phyloP scores from a whole-genome alignment of 805 yeast genomes.

The Starmera caribaea region DNA sequence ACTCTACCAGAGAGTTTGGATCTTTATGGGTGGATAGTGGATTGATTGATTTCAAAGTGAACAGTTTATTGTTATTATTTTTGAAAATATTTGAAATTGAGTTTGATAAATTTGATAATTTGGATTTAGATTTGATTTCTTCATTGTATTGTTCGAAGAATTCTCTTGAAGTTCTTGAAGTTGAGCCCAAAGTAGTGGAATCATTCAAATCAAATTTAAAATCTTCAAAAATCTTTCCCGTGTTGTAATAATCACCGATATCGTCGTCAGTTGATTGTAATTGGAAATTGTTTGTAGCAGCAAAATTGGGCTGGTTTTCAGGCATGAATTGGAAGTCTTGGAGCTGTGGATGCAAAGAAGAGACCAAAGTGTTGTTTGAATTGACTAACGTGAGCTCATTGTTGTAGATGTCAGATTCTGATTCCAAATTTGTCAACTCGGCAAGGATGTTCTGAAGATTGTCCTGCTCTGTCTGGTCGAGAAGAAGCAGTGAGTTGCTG shows the following conservation, averaged over 20 bases:
- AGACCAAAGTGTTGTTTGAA: conserved; percentile 2
- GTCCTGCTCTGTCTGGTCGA: no score
- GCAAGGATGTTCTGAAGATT: no score
- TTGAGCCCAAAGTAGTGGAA: neutral
- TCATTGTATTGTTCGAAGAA: conserved; percentile 2
- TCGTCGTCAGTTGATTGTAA: no score
- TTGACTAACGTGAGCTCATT: conserved; percentile 1
- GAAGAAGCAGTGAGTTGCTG: no score
- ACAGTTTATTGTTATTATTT: conserved; percentile 15
- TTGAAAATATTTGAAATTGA: conserved; percentile 16
- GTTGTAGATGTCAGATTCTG: no score
- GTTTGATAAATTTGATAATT: conserved; percentile 9
- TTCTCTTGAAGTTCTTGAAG: conserved; percentile 22
- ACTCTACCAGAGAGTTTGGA: conserved; percentile 4
- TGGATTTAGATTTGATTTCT: neutral
- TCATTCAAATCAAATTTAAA: neutral
- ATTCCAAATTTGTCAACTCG: no score
- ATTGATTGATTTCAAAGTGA: conserved; percentile 27
- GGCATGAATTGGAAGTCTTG: neutral
- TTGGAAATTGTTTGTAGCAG: neutral
- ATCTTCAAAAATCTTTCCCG: neutral
- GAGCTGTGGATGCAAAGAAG: neutral
- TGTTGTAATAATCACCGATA: neutral
- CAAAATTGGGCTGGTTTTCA: neutral
- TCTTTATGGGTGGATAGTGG: conserved; percentile 19